Base-by-base conservation (phyloP, 495 filamentous ascomycete genomes). In the Aspergillus affinis region DNA sequence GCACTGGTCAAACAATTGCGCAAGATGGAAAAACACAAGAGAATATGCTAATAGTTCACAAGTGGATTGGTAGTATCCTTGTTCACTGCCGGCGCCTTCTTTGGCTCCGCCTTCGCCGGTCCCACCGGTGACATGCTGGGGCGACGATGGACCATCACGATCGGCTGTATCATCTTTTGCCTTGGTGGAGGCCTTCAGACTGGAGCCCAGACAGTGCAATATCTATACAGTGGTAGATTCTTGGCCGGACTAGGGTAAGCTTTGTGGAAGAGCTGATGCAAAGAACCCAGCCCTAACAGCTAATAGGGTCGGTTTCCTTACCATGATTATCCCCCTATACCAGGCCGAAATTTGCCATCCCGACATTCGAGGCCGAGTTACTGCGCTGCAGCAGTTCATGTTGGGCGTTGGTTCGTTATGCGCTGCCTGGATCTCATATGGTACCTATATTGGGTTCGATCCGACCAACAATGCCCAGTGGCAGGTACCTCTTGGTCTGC, bases 31-130 rank as follows among this genome's bases (percentile, higher is more conserved):
- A 27, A 64, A 52, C 23, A 3, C n/a, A 21, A 26, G 13, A 47
- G n/a, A 19, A 15, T 17, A 18, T 32, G 3, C 44, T 56, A 30
- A 46, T 51, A 18, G 26, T 18, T 13, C 21, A 27, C 2, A 57
- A 87, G 84, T 50, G 86, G 87, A 54, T 75, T 86, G 36, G 86
- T 90, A 0, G 86, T 90, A 17, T 86, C 86, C 0, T 72, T 90
- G 49, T 90, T 90, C 71, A 90, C 86, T 0, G 64, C 65, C 18
- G 76, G 77, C 46, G 77, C 77, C 32, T 80, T 79, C 65, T 66
- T 72, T 53, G 77, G 78, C 46, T 66, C 76, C 30, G 70, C 66
- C 15, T 61, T 75, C 20, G 76, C 70, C 21, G 76, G 78, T 51
- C 69, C 72, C 17, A 64, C 53, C 59, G 76, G 74, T 59, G 78